These are phyloP conservation scores for Elymus sibiricus DNA, from an alignment of 176 grass and related monocot species.

Conservation along the genomic window DNA sequence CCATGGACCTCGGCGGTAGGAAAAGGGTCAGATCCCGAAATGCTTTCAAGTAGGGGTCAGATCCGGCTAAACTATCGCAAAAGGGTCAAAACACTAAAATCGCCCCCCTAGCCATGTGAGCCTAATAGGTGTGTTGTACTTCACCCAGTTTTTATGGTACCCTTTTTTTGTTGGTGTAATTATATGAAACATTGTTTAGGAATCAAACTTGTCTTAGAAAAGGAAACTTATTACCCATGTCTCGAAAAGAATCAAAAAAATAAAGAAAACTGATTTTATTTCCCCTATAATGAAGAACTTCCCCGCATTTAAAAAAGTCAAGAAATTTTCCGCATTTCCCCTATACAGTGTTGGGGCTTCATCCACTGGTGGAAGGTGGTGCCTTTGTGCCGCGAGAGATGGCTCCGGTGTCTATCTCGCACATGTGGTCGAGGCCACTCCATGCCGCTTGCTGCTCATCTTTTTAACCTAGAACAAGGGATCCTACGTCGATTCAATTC, in stretches of 20 bases:
- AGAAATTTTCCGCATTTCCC: not conserved
- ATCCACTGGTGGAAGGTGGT: not conserved
- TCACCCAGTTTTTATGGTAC: accelerated
- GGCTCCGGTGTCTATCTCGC: too few species aligned
- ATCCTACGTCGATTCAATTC: not conserved
- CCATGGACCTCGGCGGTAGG: too few species aligned
- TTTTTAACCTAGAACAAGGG: not conserved
- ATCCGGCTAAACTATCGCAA: too few species aligned
- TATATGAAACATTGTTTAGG: not conserved
- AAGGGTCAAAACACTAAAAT: too few species aligned
- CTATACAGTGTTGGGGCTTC: too few species aligned
- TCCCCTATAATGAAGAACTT: not conserved
- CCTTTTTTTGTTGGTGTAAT: not conserved
- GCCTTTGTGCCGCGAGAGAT: not conserved
- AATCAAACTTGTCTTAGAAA: not conserved
- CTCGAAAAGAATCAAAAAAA: not conserved
- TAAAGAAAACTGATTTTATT: not conserved
- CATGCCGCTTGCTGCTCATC: too few species aligned
- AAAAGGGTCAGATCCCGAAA: too few species aligned
- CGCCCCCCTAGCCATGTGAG: too few species aligned
- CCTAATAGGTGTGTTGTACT: not conserved
- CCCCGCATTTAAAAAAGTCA: not conserved
- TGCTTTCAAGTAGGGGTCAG: too few species aligned
- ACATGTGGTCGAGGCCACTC: too few species aligned
- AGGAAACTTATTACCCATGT: not conserved